Percentiles rank a stretch among this genome's conserved stretches.
phyloP scores from a whole-genome alignment of 2,329 filamentous ascomycete genomes.

The Trichothecium roseum region DNA sequence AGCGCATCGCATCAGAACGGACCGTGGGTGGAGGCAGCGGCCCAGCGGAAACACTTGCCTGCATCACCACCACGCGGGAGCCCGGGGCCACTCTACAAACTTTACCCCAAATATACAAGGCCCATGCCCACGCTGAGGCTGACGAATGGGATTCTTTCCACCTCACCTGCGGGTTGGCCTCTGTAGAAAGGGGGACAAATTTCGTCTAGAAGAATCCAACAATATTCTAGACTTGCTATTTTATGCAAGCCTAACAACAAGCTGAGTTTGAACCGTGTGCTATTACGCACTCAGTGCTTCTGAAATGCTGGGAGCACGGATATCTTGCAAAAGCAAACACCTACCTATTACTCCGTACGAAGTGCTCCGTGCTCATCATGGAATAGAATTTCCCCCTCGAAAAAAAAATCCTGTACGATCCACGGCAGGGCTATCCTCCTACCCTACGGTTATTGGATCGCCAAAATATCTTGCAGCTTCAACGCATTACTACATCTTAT shows the following conservation, averaged over 20 bases:
- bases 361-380: no score
- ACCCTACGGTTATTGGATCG: no score
- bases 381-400: no score
- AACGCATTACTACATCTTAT: no score
- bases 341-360: neutral
- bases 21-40: slow-evolving; percentile 1
- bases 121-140: slow-evolving; percentile 4
- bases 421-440: no score
- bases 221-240: neutral
- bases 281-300: neutral
- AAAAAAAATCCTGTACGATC: no score
- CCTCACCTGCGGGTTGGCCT: slow-evolving; percentile 3
- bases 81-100: slow-evolving; percentile 1
- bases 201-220: neutral
- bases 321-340: neutral
- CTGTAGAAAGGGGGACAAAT: neutral
- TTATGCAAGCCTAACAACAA: neutral
- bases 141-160: slow-evolving; percentile 11
- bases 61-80: slow-evolving; percentile 1
- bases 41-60: neutral
- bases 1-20: slow-evolving; percentile 5
- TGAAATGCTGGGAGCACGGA: neutral
- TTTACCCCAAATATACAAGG: slow-evolving; percentile 3
- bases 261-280: neutral
- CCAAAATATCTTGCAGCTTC: no score